Evolutionary conservation across 345 rosid genomes (phyloP), one percentile per base, ranked within the genome.

Genomic region (Salix viminalis): DNA sequence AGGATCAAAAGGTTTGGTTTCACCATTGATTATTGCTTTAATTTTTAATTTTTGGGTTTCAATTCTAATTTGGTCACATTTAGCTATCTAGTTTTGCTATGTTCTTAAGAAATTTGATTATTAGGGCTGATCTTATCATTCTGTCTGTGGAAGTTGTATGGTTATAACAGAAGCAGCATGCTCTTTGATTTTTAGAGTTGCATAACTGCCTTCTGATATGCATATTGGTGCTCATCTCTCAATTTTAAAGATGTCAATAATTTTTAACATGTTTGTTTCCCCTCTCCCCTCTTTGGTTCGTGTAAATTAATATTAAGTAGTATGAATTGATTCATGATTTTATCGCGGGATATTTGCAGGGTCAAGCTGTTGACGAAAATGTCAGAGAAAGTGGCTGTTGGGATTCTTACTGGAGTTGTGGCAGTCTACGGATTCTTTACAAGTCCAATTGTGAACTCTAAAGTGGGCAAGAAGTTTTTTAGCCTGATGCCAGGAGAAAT

Each of bases 401-500:
- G 96, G 50, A 85, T 91, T 79, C 96, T 95, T 28, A 86, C 96
- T 7, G 98, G 98, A 36, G 97, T 91, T 41, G 91, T 95, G 77
- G 91, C 89, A 71, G 89, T 93, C 62, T 91, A 96, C 0, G 97
- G 97, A 65, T 84, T 84, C 81, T 77, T 95, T 76, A 90, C 99
- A 5, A 79, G 96, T 79, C 81, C 99, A 26, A 73, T 95, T 12
- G 96, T 90, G 32, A 95, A 95, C 87, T 91, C 98, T n/a, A 81
- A 84, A 80, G 92, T 75, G 26, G 98, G 99, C 52, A 90, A 88
- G 87, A 95, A 90, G 79, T 87, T 95, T 70, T 91, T 90, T 71
- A 91, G 91, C 69, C 87, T 91, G 67, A 80, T 95, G 67, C 98
- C 99, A 36, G 98, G 97, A 72, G 92, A 95, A 88, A 86, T 95